Percentiles rank a stretch among this genome's conserved stretches.
phyloP scores from a whole-genome alignment of 306 rosid species.

The Cucurbita moschata region DNA sequence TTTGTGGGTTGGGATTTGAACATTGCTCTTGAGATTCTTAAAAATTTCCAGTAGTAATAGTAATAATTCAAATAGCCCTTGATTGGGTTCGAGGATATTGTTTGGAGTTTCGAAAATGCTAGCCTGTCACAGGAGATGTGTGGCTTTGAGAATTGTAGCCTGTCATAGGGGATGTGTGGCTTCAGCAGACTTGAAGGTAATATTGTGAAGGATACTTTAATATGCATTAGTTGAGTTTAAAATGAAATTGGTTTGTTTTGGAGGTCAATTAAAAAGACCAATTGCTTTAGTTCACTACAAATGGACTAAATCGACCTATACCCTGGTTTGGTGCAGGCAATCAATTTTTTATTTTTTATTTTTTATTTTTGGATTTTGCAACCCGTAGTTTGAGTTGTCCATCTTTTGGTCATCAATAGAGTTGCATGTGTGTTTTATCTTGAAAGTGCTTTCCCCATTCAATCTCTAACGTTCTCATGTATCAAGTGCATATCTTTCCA shows the following conservation, averaged over 20 bases:
- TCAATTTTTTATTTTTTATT: neutral
- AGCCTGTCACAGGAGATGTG: no score
- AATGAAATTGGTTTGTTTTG: neutral
- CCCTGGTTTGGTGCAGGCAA: neutral
- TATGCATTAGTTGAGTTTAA: neutral
- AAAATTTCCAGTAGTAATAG: neutral
- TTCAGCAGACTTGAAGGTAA: neutral
- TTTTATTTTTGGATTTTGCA: neutral
- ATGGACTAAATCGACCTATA: neutral
- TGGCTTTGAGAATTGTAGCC: neutral
- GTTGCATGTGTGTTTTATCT: neutral
- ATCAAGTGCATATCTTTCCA: constrained; percentile 1
- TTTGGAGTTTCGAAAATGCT: neutral
- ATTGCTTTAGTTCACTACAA: neutral
- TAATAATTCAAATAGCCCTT: neutral
- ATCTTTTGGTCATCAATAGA: neutral
- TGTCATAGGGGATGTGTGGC: neutral
- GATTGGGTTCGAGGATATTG: neutral
- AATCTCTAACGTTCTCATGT: neutral
- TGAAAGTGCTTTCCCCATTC: neutral
- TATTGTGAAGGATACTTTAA: neutral
- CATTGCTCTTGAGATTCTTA: neutral
- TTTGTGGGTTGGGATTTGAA: neutral
- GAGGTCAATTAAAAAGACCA: neutral
- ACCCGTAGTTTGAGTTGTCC: neutral